phyloP scores from a whole-genome alignment of 768 basidiomycete genomes.

The Calocybe gangraenosa region DNA sequence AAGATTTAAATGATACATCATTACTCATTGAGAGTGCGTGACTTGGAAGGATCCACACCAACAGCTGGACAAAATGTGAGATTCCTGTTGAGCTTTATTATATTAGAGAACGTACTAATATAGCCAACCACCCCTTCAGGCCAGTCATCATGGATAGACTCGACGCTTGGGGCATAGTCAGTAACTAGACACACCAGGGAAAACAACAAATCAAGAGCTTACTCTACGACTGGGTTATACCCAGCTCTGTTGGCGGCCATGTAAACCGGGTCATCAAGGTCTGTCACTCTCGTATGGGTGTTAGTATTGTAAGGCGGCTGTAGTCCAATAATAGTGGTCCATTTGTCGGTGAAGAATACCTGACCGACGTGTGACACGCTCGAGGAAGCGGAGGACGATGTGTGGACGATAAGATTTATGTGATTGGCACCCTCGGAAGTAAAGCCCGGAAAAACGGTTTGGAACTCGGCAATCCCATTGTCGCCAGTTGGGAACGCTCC shows the following conservation, averaged over 20 bases:
- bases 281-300: constrained; percentile 18
- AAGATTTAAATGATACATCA: too few species aligned
- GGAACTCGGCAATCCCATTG: constrained; percentile 15
- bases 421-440: constrained; percentile 15
- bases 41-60: constrained; percentile 27
- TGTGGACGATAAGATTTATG: constrained; percentile 17
- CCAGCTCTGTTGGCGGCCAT: constrained; percentile 21
- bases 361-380: constrained; percentile 16
- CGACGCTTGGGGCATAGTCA: constrained; percentile 17
- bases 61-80: too few species aligned
- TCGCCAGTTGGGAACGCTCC: constrained; percentile 12
- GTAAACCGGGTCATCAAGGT: constrained; percentile 19
- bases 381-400: constrained; percentile 11
- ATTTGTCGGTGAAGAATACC: constrained; percentile 18
- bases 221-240: constrained; percentile 27
- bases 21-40: too few species aligned
- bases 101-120: constrained; percentile 21
- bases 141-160: constrained; percentile 25
- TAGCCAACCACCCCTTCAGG: constrained; percentile 27
- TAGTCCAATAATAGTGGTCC: constrained; percentile 18
- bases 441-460: constrained; percentile 17
- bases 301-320: constrained; percentile 15
- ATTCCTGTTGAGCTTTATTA: too few species aligned
- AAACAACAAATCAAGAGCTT: background rate
- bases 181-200: background rate